Conservation (phyloP, 2,329 filamentous ascomycete species). For the Teratosphaeria pseudoeucalypti region DNA sequence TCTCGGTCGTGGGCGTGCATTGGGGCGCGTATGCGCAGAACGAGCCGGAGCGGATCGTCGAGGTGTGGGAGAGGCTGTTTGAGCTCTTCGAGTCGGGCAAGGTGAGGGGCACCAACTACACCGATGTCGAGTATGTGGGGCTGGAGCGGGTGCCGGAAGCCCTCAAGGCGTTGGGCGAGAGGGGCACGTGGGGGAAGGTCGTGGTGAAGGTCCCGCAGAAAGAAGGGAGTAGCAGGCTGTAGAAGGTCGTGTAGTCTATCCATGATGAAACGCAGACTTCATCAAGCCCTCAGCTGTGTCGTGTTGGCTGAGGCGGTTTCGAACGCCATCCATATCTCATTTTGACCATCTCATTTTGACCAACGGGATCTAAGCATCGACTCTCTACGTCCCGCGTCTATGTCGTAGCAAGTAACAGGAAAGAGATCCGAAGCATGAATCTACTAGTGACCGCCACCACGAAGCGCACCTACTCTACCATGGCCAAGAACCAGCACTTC, state of each 20-base stretch:
- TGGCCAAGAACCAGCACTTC: no score
- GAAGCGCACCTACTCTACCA: no score
- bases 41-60: constrained; percentile 58
- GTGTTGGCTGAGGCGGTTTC: no score
- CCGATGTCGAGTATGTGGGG: constrained; percentile 70
- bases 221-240: constrained; percentile 33
- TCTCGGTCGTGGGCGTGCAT: constrained; percentile 77
- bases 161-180: constrained; percentile 62
- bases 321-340: no score
- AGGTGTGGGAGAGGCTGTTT: constrained; percentile 76
- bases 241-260: neutral
- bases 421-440: no score
- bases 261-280: neutral
- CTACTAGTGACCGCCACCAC: no score
- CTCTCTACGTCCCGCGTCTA: no score
- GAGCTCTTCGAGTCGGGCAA: constrained; percentile 66
- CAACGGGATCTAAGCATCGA: no score
- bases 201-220: constrained; percentile 74
- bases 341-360: no score
- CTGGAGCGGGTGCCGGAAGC: constrained; percentile 70
- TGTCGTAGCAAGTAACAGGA: no score
- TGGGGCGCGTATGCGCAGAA: constrained; percentile 77
- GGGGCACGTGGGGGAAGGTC: constrained; percentile 93
- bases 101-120: constrained; percentile 72
- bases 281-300: no score